phyloP scores from a whole-genome alignment of 192 early-diverging fungal species.

The Backusella sp. region DNA sequence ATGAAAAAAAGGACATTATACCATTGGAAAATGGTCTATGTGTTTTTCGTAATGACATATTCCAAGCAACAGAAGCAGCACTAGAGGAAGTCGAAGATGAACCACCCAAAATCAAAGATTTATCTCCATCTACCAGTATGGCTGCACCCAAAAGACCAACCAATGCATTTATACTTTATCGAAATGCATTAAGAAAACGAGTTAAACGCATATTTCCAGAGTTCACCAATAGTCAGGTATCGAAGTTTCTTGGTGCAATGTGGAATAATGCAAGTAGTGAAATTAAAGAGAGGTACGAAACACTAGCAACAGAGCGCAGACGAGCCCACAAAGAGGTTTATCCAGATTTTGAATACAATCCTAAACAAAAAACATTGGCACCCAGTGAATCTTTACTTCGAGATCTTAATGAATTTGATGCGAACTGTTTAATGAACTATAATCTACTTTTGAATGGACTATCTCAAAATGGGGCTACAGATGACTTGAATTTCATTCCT shows the following conservation, averaged over 20 bases:
- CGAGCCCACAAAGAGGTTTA: not conserved
- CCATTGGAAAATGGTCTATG: not conserved
- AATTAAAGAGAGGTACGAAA: not conserved
- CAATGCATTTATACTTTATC: constrained; percentile 12
- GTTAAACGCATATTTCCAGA: not conserved
- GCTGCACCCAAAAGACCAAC: not conserved
- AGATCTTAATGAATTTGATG: no score
- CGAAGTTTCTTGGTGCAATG: constrained; percentile 6
- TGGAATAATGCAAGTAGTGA: not conserved
- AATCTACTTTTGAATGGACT: not conserved
- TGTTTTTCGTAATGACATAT: not conserved
- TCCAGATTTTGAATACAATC: constrained; percentile 4
- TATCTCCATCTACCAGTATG: not conserved
- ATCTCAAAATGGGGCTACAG: not conserved
- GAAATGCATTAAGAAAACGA: not conserved
- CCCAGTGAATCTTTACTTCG: not conserved
- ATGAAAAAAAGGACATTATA: constrained; percentile 4
- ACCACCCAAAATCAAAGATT: not conserved
- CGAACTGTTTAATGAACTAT: not conserved
- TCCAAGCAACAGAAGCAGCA: not conserved
- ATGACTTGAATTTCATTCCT: not conserved
- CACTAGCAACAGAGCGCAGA: not conserved
- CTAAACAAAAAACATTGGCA: not conserved
- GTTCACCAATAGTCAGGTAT: not conserved
- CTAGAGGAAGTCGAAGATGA: not conserved